These are phyloP conservation scores for Pyrenophora graminea DNA, from an alignment of 2,329 filamentous ascomycete genomes.

Conservation along the genomic window DNA sequence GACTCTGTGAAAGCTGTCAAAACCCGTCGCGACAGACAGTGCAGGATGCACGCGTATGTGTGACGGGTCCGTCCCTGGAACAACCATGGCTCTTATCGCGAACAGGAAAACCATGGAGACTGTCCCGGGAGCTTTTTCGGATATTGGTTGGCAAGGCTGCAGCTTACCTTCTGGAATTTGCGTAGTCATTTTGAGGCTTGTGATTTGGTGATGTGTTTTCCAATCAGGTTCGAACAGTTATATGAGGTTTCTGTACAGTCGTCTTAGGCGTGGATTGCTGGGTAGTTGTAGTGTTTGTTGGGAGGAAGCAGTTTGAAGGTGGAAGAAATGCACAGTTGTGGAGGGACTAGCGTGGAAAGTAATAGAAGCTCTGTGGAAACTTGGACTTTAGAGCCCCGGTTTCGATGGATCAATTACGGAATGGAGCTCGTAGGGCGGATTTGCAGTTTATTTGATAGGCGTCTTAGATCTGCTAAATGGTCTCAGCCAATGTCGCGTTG, in stretches of 20 bases:
- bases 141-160: slow-evolving; percentile 23
- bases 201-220: slow-evolving; percentile 3
- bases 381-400: slow-evolving; percentile 27
- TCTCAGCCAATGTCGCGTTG: slow-evolving; percentile 11
- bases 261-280: slow-evolving; percentile 12
- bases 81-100: neutral
- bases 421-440: slow-evolving; percentile 4
- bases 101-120: neutral
- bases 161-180: slow-evolving; percentile 49
- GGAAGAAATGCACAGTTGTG: slow-evolving; percentile 44
- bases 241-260: slow-evolving; percentile 3
- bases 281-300: slow-evolving; percentile 24
- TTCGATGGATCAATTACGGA: slow-evolving; percentile 21
- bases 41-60: neutral
- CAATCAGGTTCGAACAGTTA: neutral
- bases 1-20: slow-evolving; percentile 8
- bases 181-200: slow-evolving; percentile 34
- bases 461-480: slow-evolving; percentile 4
- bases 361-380: slow-evolving; percentile 46
- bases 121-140: slow-evolving; percentile 1
- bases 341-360: slow-evolving; percentile 46
- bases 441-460: neutral
- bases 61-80: neutral
- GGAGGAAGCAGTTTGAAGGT: slow-evolving; percentile 31
- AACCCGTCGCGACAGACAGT: neutral